phyloP scores from a whole-genome alignment of 1,139 yeast species.

The Candida tetrigidarum region DNA sequence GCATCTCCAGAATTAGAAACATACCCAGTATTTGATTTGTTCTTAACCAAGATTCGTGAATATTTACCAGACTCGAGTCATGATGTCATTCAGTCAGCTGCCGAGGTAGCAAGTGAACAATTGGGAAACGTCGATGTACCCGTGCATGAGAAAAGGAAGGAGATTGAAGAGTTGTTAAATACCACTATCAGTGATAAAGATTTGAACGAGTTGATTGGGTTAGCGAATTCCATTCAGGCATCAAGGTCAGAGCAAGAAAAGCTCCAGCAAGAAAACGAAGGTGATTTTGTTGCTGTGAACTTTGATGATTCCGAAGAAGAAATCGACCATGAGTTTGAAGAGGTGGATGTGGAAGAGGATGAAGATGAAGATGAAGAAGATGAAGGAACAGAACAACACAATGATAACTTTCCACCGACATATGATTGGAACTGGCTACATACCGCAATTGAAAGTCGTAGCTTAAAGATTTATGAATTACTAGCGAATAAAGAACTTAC shows the following conservation, averaged over 20 bases:
- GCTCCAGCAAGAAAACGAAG: conserved; percentile 16
- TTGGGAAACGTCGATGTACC: conserved; percentile 51
- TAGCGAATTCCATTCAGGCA: conserved; percentile 63
- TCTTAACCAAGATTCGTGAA: conserved; percentile 31
- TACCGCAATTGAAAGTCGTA: neutral
- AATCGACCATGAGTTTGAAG: conserved; percentile 25
- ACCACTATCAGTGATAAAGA: conserved; percentile 44
- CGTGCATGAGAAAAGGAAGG: conserved; percentile 36
- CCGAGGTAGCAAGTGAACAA: conserved; percentile 68
- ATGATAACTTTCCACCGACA: conserved; percentile 6
- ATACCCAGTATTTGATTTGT: conserved; percentile 32
- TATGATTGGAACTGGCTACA: conserved; percentile 13
- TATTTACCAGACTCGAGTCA: conserved; percentile 43
- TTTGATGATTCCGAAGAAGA: conserved; percentile 33
- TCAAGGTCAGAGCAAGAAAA: conserved; percentile 16
- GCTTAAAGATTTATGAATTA: conserved; percentile 17
- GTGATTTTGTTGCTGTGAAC: conserved; percentile 27
- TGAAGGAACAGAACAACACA: conserved; percentile 18
- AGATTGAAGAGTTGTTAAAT: conserved; percentile 48
- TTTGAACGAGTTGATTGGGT: conserved; percentile 56
- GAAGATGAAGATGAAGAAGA: conserved; percentile 21
- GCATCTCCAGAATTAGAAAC: conserved; percentile 10
- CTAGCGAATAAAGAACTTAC: conserved; percentile 27
- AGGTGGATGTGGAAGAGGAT: conserved; percentile 26
- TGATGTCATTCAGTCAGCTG: conserved; percentile 53